Conservation (phyloP, 2,329 filamentous ascomycete genomes). For the Anisogramma anomala region DNA sequence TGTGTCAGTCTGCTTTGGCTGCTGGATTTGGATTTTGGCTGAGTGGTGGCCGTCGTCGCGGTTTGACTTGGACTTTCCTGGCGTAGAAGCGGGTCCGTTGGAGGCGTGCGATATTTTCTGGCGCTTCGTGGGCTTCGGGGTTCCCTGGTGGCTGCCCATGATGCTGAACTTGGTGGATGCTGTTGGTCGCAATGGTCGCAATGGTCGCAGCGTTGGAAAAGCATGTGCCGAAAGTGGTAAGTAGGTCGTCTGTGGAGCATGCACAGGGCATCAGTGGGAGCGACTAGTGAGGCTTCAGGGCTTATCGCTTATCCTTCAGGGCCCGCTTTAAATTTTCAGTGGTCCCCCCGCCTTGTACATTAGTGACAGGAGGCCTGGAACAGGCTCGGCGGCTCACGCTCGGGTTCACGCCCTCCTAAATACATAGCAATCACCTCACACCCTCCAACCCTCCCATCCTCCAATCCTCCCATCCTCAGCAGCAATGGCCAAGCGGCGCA, state of each 20-base stretch:
- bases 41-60: conserved; percentile 16
- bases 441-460: not conserved
- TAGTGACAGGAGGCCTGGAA: too few species aligned
- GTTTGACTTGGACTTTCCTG: too few species aligned
- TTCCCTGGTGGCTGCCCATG: conserved; percentile 5
- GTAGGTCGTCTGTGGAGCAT: too few species aligned
- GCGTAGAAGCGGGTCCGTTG: not conserved
- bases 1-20: conserved; percentile 15
- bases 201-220: too few species aligned
- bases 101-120: conserved; percentile 28
- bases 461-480: not conserved
- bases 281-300: too few species aligned
- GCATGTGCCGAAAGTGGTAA: too few species aligned
- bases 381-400: too few species aligned
- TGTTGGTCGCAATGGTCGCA: not conserved
- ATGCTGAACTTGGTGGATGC: not conserved
- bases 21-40: not conserved
- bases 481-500: conserved; percentile 65
- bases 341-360: too few species aligned
- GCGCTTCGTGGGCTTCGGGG: conserved; percentile 30
- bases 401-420: not conserved
- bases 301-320: conserved; percentile 22
- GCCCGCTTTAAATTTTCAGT: conserved; percentile 24
- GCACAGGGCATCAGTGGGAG: conserved; percentile 17
- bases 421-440: too few species aligned